phyloP scores from a whole-genome alignment of 2,329 filamentous ascomycete genomes.

The Lasiodiplodia sp. region DNA sequence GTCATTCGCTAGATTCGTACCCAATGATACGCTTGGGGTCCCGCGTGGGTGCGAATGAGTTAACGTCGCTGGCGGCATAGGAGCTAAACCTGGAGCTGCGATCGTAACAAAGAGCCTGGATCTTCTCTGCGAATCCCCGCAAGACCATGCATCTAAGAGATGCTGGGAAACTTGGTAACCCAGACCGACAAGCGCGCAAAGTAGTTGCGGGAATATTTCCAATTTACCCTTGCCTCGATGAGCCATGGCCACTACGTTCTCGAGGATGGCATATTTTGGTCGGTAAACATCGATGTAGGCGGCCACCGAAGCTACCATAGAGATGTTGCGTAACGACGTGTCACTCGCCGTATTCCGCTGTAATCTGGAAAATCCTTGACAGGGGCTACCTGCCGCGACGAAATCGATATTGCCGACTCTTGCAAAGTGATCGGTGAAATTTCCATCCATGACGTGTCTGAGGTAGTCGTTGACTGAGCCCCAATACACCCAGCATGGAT shows the following conservation, averaged over 20 bases:
- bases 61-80: conserved; percentile 63
- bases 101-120: conserved; percentile 75
- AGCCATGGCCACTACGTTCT: conserved; percentile 77
- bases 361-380: conserved; percentile 74
- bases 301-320: conserved; percentile 77
- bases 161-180: conserved; percentile 78
- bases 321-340: conserved; percentile 72
- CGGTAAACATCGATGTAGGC: conserved; percentile 77
- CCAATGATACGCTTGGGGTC: conserved; percentile 54
- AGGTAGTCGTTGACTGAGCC: conserved; percentile 78
- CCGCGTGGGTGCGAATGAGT: conserved; percentile 68
- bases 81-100: conserved; percentile 68
- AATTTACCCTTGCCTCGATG: conserved; percentile 54
- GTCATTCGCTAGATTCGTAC: conserved; percentile 47
- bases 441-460: conserved; percentile 60
- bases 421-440: conserved; percentile 59
- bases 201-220: conserved; percentile 77
- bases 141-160: conserved; percentile 72
- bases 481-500: conserved; percentile 63
- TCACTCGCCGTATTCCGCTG: conserved; percentile 65
- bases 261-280: conserved; percentile 76
- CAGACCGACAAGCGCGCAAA: conserved; percentile 75
- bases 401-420: conserved; percentile 70
- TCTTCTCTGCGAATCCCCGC: conserved; percentile 71
- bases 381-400: conserved; percentile 77